Conservation (phyloP, 805 yeast genomes). For the Lachancea dasiensis region DNA sequence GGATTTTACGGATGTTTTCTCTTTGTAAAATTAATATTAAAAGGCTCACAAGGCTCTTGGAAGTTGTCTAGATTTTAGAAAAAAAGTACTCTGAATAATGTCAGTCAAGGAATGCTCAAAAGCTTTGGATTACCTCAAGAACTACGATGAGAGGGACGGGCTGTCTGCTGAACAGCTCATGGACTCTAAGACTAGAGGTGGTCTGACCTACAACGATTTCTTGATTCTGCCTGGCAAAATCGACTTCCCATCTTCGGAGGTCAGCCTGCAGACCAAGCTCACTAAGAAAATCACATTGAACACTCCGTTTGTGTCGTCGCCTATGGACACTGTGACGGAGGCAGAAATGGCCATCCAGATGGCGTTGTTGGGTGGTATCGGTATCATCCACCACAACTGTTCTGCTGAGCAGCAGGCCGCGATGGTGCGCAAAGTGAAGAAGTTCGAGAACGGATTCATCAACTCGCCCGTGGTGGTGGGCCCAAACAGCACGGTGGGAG, state of each 20-base stretch:
- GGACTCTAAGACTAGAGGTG: slow-evolving; percentile 89
- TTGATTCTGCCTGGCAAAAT: slow-evolving; percentile 93
- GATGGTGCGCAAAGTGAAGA: slow-evolving; percentile 95
- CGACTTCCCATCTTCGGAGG: slow-evolving; percentile 74
- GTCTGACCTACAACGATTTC: slow-evolving; percentile 95
- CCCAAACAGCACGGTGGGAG: slow-evolving; percentile 71
- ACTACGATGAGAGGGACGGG: slow-evolving; percentile 76
- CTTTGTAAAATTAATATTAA: neutral
- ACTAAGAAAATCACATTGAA: slow-evolving; percentile 88
- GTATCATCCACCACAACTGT: slow-evolving; percentile 97
- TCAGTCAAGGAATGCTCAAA: slow-evolving; percentile 41
- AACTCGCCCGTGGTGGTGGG: slow-evolving; percentile 85
- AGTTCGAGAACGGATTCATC: slow-evolving; percentile 95
- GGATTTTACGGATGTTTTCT: slow-evolving; percentile 6
- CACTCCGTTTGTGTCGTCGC: slow-evolving; percentile 95
- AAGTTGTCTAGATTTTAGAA: too few species aligned
- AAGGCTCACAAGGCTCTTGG: neutral
- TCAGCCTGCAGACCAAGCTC: slow-evolving; percentile 74
- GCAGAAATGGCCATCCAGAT: slow-evolving; percentile 95
- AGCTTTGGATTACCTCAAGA: slow-evolving; percentile 62
- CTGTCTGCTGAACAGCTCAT: slow-evolving; percentile 74
- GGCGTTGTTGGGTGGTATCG: slow-evolving; percentile 98
- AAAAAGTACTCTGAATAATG: slow-evolving; percentile 13
- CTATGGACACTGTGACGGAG: slow-evolving; percentile 99
- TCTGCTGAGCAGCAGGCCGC: slow-evolving; percentile 95